Evolutionary conservation across 2,329 filamentous ascomycete species (phyloP).

Genomic region (Aspergillus pseudoviridinutans): DNA sequence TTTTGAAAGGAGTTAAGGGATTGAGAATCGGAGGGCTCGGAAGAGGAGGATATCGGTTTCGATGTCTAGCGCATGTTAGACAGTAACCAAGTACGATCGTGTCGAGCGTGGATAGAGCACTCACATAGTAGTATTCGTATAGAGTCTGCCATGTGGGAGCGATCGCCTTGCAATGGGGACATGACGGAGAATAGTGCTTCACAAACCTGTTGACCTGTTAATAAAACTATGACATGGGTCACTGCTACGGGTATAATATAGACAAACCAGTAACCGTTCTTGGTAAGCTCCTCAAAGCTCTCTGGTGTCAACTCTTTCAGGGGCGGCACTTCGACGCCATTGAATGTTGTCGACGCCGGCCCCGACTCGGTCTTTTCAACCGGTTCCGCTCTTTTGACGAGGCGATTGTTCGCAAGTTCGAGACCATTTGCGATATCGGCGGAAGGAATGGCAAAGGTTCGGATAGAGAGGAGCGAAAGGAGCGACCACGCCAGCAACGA

Average conservation of each 20-base stretch:
- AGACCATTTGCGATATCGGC: slow-evolving; percentile 11
- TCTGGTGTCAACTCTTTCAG: slow-evolving; percentile 47
- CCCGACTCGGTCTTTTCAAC: slow-evolving; percentile 14
- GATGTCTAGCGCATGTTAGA: slow-evolving; percentile 60
- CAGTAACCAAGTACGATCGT: neutral
- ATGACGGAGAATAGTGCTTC: slow-evolving; percentile 51
- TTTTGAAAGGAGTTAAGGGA: slow-evolving; percentile 66
- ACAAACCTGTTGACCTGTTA: slow-evolving; percentile 42
- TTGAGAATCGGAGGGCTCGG: slow-evolving; percentile 48
- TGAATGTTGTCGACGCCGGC: slow-evolving; percentile 44
- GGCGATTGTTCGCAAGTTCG: slow-evolving; percentile 14
- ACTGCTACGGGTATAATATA: neutral
- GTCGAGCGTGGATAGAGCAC: slow-evolving; percentile 14
- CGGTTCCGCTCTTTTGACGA: slow-evolving; percentile 26
- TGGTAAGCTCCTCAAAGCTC: slow-evolving; percentile 46
- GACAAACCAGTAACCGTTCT: slow-evolving; percentile 50
- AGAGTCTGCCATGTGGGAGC: slow-evolving; percentile 85
- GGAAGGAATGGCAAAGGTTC: slow-evolving; percentile 29
- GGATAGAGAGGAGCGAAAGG: slow-evolving; percentile 33
- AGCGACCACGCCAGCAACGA: slow-evolving; percentile 36
- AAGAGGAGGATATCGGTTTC: slow-evolving; percentile 57
- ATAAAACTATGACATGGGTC: neutral
- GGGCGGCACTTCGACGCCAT: slow-evolving; percentile 49
- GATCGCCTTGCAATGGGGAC: slow-evolving; percentile 70
- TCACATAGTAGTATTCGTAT: slow-evolving; percentile 80